Percentiles rank a stretch among this genome's conserved stretches.
Evolutionary conservation across 2,329 filamentous ascomycete genomes (phyloP).

Genomic region (Phaeosphaeriaceae sp.): DNA sequence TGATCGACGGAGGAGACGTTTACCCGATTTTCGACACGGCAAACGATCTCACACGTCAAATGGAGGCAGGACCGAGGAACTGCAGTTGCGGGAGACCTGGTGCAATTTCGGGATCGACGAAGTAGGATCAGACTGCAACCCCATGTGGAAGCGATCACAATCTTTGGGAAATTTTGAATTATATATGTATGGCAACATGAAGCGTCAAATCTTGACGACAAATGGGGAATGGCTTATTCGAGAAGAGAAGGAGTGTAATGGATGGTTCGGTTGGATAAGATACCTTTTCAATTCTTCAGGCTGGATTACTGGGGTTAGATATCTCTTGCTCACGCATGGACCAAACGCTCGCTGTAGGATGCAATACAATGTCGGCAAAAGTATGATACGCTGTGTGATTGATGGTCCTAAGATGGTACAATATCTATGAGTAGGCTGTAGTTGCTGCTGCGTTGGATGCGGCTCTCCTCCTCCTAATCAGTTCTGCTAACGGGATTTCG

Average conservation of each 20-base stretch:
- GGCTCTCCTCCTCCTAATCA: constrained; percentile 55
- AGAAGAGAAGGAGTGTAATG: constrained; percentile 6
- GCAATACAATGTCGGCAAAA: neutral
- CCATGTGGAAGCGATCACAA: neutral
- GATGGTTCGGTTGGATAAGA: constrained; percentile 14
- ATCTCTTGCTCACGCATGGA: constrained; percentile 29
- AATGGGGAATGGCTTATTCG: constrained; percentile 7
- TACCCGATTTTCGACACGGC: neutral
- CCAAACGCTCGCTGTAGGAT: constrained; percentile 14
- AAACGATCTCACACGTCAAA: neutral
- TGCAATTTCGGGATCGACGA: neutral
- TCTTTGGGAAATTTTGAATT: constrained; percentile 1
- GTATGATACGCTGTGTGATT: neutral
- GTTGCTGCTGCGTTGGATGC: constrained; percentile 14
- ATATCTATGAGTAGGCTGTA: neutral
- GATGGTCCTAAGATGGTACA: neutral
- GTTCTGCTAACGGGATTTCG: constrained; percentile 73
- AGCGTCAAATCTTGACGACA: too few species aligned
- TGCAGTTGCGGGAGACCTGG: neutral
- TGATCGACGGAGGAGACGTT: constrained; percentile 5
- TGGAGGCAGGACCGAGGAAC: neutral
- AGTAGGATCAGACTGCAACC: neutral
- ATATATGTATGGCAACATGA: neutral
- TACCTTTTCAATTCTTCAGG: constrained; percentile 14
- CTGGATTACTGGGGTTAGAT: constrained; percentile 31